These are phyloP conservation scores for Chlorella sorokiniana DNA, from an alignment of 139 green algal species.

Conservation along the genomic window DNA sequence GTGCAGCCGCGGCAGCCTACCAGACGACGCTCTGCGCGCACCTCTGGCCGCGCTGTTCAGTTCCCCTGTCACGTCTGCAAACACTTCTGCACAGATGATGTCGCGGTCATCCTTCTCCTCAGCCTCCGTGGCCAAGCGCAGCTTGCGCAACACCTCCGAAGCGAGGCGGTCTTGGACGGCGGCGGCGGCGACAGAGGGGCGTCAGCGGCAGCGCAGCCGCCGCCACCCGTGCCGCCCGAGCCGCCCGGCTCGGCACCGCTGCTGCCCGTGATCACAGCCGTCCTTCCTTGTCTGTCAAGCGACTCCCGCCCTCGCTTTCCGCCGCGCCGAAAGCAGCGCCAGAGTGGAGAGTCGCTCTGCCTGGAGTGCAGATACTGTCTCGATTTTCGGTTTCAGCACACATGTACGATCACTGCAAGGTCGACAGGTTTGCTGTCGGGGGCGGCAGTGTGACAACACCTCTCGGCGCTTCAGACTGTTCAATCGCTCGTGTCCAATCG, in stretches of 20 bases:
- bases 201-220: background rate
- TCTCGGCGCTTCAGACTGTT: too few relatives aligned
- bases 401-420: too few relatives aligned
- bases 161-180: slow-evolving; percentile 48
- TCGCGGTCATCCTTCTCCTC: slow-evolving; percentile 80
- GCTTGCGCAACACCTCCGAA: slow-evolving; percentile 69
- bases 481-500: too few relatives aligned
- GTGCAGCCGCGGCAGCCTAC: background rate
- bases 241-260: background rate
- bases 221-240: background rate
- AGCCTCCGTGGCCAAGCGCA: slow-evolving; percentile 66
- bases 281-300: too few relatives aligned
- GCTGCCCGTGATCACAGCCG: background rate
- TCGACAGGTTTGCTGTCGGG: too few relatives aligned
- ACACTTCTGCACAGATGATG: slow-evolving; percentile 80
- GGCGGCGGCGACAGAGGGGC: background rate
- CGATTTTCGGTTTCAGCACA: too few relatives aligned
- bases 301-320: too few relatives aligned
- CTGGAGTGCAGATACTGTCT: too few relatives aligned
- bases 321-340: too few relatives aligned
- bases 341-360: too few relatives aligned
- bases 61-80: slow-evolving; percentile 78
- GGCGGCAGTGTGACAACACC: too few relatives aligned
- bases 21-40: slow-evolving; percentile 19
- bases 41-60: slow-evolving; percentile 62